These are phyloP conservation scores for Hericium alpestre DNA, from an alignment of 768 basidiomycete species.

Conservation along the genomic window DNA sequence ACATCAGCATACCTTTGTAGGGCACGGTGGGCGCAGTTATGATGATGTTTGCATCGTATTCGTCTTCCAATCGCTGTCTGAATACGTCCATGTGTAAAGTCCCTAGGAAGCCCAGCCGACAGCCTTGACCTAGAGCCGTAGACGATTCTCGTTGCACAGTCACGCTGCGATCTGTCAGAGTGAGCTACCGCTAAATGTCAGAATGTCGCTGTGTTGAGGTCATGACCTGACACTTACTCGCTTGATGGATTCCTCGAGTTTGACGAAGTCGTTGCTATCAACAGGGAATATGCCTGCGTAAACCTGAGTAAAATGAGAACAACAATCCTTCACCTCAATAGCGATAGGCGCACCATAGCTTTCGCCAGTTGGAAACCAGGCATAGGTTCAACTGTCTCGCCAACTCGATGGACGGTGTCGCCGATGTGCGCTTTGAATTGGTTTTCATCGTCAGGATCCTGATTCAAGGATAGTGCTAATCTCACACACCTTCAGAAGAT, in stretches of 20 bases:
- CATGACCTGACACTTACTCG: slow-evolving; percentile 38
- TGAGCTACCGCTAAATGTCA: slow-evolving; percentile 38
- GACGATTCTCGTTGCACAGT: slow-evolving; percentile 88
- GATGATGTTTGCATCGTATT: slow-evolving; percentile 89
- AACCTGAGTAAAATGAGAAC: slow-evolving; percentile 38
- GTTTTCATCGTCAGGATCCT: not conserved
- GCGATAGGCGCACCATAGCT: slow-evolving; percentile 60
- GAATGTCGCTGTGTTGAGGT: slow-evolving; percentile 6
- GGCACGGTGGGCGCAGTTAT: slow-evolving; percentile 95
- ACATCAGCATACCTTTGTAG: slow-evolving; percentile 52
- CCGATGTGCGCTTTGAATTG: slow-evolving; percentile 69
- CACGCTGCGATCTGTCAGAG: slow-evolving; percentile 80
- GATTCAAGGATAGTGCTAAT: not conserved
- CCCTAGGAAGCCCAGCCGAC: slow-evolving; percentile 88
- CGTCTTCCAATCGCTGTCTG: slow-evolving; percentile 92
- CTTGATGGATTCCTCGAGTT: slow-evolving; percentile 92
- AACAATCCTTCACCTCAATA: not conserved
- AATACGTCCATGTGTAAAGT: slow-evolving; percentile 96
- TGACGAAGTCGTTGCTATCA: slow-evolving; percentile 81
- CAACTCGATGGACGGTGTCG: slow-evolving; percentile 78
- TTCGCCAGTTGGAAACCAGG: slow-evolving; percentile 87
- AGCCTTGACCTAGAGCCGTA: slow-evolving; percentile 89
- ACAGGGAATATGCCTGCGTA: slow-evolving; percentile 93
- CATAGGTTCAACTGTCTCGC: slow-evolving; percentile 68
- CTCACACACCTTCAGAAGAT: slow-evolving; percentile 67